These are phyloP conservation scores for Euphorbia pulcherrima DNA, from an alignment of 345 rosid genomes.

Conservation along the genomic window DNA sequence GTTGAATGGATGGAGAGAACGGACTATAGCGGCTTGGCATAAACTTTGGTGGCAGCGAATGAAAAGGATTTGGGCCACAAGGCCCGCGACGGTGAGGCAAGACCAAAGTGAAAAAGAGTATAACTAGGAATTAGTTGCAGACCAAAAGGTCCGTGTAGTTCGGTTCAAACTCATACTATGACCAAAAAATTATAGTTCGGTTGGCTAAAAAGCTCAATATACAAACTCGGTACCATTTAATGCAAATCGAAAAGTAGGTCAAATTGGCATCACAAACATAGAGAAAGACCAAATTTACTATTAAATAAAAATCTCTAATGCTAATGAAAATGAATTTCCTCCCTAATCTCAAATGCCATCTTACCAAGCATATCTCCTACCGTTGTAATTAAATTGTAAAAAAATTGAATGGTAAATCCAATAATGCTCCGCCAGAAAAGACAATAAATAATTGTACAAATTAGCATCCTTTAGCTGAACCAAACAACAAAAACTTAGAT, in stretches of 20 bases:
- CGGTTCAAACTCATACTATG: too few species aligned
- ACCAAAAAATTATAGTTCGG: too few species aligned
- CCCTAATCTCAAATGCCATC: background rate
- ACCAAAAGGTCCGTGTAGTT: too few species aligned
- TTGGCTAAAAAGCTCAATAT: background rate
- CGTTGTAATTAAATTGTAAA: background rate
- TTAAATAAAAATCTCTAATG: background rate
- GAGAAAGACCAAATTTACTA: background rate
- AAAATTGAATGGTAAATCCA: background rate
- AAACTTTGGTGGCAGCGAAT: too few species aligned
- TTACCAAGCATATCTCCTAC: too few species aligned
- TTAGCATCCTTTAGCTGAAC: conserved; percentile 7
- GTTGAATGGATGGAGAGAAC: too few species aligned
- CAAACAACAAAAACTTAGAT: conserved; percentile 8
- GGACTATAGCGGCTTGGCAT: too few species aligned
- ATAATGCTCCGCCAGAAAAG: conserved; percentile 2
- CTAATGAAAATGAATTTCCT: background rate
- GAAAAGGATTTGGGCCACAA: too few species aligned
- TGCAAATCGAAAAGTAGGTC: background rate
- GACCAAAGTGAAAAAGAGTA: too few species aligned
- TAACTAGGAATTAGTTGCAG: too few species aligned
- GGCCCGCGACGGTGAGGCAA: too few species aligned
- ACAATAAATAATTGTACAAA: background rate
- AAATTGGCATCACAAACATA: background rate
- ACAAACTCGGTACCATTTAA: background rate